Percentiles rank a stretch among this genome's conserved stretches.
Evolutionary conservation across 2,329 filamentous ascomycete species (phyloP).

Genomic region (Neurospora sp.): DNA sequence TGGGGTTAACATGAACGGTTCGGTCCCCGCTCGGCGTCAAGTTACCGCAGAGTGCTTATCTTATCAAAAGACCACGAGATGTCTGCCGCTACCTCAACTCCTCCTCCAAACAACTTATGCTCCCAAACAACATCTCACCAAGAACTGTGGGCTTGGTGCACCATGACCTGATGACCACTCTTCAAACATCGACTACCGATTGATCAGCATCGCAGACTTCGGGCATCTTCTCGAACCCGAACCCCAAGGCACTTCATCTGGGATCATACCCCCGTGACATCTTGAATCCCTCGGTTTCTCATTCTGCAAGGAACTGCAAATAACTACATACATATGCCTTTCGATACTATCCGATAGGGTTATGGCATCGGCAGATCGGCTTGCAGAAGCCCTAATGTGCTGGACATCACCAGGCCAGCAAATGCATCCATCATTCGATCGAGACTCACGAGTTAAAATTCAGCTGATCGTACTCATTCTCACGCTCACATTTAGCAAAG

Average conservation of each 20-base stretch:
- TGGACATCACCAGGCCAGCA: background rate
- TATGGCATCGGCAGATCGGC: background rate
- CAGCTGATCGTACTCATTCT: too few species aligned
- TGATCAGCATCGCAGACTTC: background rate
- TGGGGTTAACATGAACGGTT: background rate
- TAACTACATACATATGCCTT: background rate
- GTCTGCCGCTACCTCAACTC: background rate
- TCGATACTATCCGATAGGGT: background rate
- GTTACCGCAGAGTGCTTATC: background rate
- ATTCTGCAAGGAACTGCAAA: background rate
- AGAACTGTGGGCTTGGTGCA: too few species aligned
- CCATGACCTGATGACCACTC: too few species aligned
- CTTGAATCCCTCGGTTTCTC: background rate
- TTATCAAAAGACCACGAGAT: background rate
- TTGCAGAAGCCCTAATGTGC: background rate
- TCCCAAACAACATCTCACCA: background rate
- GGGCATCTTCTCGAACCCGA: background rate
- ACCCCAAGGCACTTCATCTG: background rate
- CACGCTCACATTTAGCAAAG: background rate
- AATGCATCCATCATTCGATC: background rate
- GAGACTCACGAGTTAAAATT: background rate
- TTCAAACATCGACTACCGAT: background rate
- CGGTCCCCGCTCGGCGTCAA: background rate
- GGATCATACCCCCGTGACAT: background rate
- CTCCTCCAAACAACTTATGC: background rate